Percentiles rank a stretch among this genome's conserved stretches.
Conservation (phyloP, 805 yeast species). For the Saturnispora kantuleensis region DNA sequence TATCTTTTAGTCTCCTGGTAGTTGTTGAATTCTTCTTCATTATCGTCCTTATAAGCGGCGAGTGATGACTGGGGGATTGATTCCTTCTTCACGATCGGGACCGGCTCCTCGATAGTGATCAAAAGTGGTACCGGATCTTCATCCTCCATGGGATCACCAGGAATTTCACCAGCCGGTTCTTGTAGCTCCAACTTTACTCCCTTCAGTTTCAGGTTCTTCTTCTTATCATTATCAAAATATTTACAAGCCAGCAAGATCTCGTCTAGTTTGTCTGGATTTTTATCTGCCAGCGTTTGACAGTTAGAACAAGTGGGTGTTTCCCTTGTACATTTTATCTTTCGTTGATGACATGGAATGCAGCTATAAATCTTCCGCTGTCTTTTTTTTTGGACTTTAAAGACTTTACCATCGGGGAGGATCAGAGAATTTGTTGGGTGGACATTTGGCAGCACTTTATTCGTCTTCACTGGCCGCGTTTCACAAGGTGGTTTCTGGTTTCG, state of each 20-base stretch:
- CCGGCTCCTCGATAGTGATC: too few relatives aligned
- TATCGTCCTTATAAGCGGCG: too few relatives aligned
- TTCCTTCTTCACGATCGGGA: too few relatives aligned
- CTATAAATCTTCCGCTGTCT: conserved; percentile 50
- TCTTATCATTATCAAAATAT: conserved; percentile 49
- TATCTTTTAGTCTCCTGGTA: too few relatives aligned
- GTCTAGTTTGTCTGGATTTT: conserved; percentile 11
- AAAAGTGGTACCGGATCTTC: too few relatives aligned
- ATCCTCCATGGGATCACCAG: too few relatives aligned
- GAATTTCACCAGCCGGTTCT: too few relatives aligned
- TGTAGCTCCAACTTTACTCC: conserved; percentile 10
- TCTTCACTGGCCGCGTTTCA: neutral
- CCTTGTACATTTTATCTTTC: conserved; percentile 59
- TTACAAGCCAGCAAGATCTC: conserved; percentile 30
- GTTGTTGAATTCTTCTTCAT: too few relatives aligned
- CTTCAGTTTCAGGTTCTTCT: conserved; percentile 28
- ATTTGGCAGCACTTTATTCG: conserved; percentile 15
- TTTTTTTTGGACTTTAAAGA: conserved; percentile 50
- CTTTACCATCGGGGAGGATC: conserved; percentile 28
- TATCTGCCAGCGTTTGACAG: conserved; percentile 31
- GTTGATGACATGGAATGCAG: conserved; percentile 56
- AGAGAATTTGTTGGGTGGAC: conserved; percentile 20
- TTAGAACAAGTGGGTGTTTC: conserved; percentile 48
- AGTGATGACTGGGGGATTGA: too few relatives aligned
- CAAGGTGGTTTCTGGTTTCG: neutral